Evolutionary conservation across 176 grass and related monocot species (phyloP), one percentile per base, ranked within the genome.

Genomic region (Raddia distichophylla): DNA sequence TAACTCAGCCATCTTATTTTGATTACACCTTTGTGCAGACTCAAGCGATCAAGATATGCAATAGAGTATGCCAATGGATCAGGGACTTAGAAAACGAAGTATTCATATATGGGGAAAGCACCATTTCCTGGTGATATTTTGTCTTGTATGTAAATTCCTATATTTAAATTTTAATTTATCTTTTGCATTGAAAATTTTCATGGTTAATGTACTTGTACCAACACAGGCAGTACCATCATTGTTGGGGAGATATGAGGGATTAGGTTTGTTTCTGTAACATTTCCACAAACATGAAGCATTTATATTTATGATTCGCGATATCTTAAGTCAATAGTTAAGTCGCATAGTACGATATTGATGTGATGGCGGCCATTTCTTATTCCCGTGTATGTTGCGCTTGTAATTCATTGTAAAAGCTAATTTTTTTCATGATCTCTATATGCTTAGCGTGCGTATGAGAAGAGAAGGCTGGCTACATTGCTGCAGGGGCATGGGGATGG

Each of bases 51-150:
- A 95, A 93, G 77, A 79, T 87, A 60, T 99, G 96, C 85, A 95
- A 99, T 35, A 87, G 91, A 87, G 89, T 99, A 80, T 99, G 96
- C 81, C 96, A 99, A 79, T 95, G 96, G 93, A 81, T 95, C 72
- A 91, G 91, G 88, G 96, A 99, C 71, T 80, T 95, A 64, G 96
- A 99, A 81, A 95, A 91, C 79, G 91, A 91, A 58, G 91, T 96
- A 82, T 99, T 99, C 85, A 85, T 99, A 19, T 92, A 94, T 12
- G 96, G 89, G 78, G 91, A 94, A 86, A 93, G 84, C 84, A 82
- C 91, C 73, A 87, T 99, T 93, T 91, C 96, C 62, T 99, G 96
- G 96, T 99, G 96, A 99, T 95, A 69, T 80, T 43, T 91, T 83
- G 80, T 68, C 60, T 67, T 58, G 66, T 64, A 69, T 82, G 83